Base-by-base conservation (phyloP, 148 eudicot species). In the Rhododendron ovatum region DNA sequence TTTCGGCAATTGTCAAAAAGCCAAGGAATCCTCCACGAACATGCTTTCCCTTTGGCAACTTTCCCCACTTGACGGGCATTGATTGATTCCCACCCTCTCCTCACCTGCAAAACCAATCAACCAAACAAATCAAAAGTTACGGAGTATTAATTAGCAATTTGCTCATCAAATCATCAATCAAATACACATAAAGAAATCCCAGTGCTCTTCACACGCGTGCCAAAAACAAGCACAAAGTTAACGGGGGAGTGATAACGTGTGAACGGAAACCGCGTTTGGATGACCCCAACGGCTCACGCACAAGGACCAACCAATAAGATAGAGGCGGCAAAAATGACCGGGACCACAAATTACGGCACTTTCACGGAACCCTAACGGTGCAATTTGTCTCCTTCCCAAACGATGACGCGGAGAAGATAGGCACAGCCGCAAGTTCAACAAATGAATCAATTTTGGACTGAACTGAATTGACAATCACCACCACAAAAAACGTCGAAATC, bases 311-410 rank as follows among this genome's bases (percentile, higher is more conserved):
- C 39, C 47, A 37, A 75, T 20, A 37, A 4, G 47, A 18, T 8
- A 2, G 17, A 6, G 17, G 20, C 5, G 20, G 20, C 5, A 30
- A 69, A 33, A 13, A 30, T 28, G 37, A 4, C 18, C 0, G 50
- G 20, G 80, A 43, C 80, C 41, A 17, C 33, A 13, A 39, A 12
- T 13, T 47, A 86, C 85, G 88, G 83, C 57, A n/a, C 26, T n/a
- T 30, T 59, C 82, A 85, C 85, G 89, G 74, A 90, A 88, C 84
- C 88, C 88, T 88, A 86, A 86, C 85, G 84, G 83, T 75, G 14
- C 41, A 79, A 45, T 28, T 67, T 67, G 41, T 14, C 24, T 43
- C 35, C 6, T n/a, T 78, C 35, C 81, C 15, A 11, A 45, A 78
- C 35, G 28, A 78, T 41, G 61, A 50, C 20, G 37, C 61, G 28